A percentile compares a stretch with the other conserved stretches of the same genome.
These are phyloP conservation scores for Euptelea pleiosperma DNA, from an alignment of 164 flowering plant species.

Conservation along the genomic window DNA sequence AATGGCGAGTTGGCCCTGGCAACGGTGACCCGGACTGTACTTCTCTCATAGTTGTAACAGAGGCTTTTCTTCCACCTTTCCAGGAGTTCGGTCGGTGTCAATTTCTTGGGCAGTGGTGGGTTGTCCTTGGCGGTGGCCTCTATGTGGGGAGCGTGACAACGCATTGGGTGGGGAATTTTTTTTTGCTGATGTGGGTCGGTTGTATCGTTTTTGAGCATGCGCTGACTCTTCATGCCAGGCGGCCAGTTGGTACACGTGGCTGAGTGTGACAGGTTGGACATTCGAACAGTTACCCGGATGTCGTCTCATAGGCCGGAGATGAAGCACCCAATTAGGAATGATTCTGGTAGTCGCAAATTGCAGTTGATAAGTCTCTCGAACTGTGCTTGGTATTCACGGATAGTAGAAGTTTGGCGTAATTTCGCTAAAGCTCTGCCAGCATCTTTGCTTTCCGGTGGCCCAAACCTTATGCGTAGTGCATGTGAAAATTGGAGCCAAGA, in stretches of 20 bases:
- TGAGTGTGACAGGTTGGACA: background rate
- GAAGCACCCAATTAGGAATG: background rate
- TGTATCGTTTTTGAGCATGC: background rate
- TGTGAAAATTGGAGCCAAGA: no score
- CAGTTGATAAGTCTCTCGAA: background rate
- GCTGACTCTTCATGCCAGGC: background rate
- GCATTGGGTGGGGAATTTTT: background rate
- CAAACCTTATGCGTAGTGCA: no score
- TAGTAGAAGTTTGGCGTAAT: background rate
- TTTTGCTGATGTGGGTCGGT: background rate
- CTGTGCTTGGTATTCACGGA: background rate
- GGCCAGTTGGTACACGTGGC: background rate
- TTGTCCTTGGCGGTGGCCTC: background rate
- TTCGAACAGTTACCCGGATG: background rate
- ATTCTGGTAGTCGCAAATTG: background rate
- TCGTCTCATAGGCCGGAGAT: background rate
- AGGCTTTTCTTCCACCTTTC: background rate
- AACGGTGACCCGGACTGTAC: no score
- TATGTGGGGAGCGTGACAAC: background rate
- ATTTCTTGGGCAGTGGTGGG: background rate
- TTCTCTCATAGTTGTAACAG: background rate
- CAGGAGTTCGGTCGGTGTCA: background rate
- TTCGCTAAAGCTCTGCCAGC: background rate
- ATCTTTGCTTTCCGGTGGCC: background rate
- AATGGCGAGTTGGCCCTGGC: background rate